A percentile compares a stretch with the other conserved stretches of the same genome.
Conservation (phyloP, 2,329 filamentous ascomycete genomes). For the Albifimbria verrucaria region DNA sequence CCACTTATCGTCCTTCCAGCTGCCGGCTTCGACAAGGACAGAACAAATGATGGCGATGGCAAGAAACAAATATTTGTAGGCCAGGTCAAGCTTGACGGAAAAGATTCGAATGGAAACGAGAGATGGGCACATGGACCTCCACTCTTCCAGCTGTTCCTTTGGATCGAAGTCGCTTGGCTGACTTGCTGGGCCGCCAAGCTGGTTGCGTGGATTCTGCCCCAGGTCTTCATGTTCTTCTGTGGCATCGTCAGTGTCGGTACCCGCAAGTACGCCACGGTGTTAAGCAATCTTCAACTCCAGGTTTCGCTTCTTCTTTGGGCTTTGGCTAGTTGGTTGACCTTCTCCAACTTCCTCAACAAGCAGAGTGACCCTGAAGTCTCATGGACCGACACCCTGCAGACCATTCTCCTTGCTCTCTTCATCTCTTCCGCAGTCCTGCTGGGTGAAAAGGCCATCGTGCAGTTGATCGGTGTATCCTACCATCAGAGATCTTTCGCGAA, state of each 20-base stretch:
- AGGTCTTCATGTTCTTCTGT: slow-evolving; percentile 64
- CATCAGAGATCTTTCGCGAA: slow-evolving; percentile 80
- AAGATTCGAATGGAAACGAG: slow-evolving; percentile 4
- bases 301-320: slow-evolving; percentile 69
- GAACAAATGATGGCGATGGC: slow-evolving; percentile 21
- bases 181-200: slow-evolving; percentile 66
- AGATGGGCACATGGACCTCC: slow-evolving; percentile 37
- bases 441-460: slow-evolving; percentile 74
- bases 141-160: slow-evolving; percentile 62
- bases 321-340: slow-evolving; percentile 59
- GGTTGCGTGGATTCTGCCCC: slow-evolving; percentile 57
- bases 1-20: slow-evolving; percentile 56
- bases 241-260: slow-evolving; percentile 68
- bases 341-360: slow-evolving; percentile 49
- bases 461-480: slow-evolving; percentile 81
- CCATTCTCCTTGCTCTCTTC: slow-evolving; percentile 64
- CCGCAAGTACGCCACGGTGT: slow-evolving; percentile 65
- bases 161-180: slow-evolving; percentile 68
- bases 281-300: slow-evolving; percentile 62
- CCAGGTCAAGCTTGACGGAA: slow-evolving; percentile 14
- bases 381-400: slow-evolving; percentile 59
- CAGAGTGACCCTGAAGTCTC: slow-evolving; percentile 28
- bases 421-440: slow-evolving; percentile 69
- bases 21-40: too few species aligned
- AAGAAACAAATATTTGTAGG: slow-evolving; percentile 35